A percentile compares a stretch with the other conserved stretches of the same genome.
Conservation (phyloP, 352 stramenopile genomes). For the Phytophthora lateralis region DNA sequence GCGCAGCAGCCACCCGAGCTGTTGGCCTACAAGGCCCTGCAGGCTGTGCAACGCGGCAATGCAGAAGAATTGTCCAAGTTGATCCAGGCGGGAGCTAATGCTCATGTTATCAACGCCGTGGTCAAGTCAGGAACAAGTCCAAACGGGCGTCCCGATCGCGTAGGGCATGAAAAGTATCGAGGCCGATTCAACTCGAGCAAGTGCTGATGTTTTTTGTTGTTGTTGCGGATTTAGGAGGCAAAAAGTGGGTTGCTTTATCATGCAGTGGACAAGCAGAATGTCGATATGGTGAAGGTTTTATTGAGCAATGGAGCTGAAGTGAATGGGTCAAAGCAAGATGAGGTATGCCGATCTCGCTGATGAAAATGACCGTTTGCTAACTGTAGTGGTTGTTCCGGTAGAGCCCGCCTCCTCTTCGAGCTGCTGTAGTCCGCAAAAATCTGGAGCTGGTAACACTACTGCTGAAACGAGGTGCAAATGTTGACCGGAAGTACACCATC, state of each 20-base stretch:
- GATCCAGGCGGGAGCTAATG: slow-evolving; percentile 33
- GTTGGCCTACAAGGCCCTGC: slow-evolving; percentile 34
- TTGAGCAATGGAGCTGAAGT: slow-evolving; percentile 36
- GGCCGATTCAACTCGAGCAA: background rate
- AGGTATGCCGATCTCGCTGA: slow-evolving; percentile 7
- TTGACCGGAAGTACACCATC: slow-evolving; percentile 31
- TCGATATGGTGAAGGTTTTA: slow-evolving; percentile 38
- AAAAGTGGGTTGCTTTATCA: slow-evolving; percentile 35
- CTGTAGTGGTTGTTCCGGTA: slow-evolving; percentile 2
- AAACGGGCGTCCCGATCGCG: slow-evolving; percentile 31
- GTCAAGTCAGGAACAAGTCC: slow-evolving; percentile 37
- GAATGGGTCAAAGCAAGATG: slow-evolving; percentile 37
- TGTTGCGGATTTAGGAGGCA: slow-evolving; percentile 21
- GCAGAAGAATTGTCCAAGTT: slow-evolving; percentile 33
- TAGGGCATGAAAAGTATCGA: slow-evolving; percentile 11
- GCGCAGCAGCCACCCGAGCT: slow-evolving; percentile 30
- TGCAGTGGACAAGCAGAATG: slow-evolving; percentile 35
- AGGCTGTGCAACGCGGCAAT: slow-evolving; percentile 35
- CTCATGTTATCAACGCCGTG: slow-evolving; percentile 39
- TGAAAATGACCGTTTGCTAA: background rate
- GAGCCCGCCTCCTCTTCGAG: slow-evolving; percentile 35
- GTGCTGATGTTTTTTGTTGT: background rate
- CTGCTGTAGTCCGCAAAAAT: slow-evolving; percentile 30
- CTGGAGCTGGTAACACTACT: slow-evolving; percentile 29
- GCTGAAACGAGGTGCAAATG: slow-evolving; percentile 30